These are phyloP conservation scores for Fusarium tuaranense DNA, from an alignment of 2,329 filamentous ascomycete species.

Conservation along the genomic window DNA sequence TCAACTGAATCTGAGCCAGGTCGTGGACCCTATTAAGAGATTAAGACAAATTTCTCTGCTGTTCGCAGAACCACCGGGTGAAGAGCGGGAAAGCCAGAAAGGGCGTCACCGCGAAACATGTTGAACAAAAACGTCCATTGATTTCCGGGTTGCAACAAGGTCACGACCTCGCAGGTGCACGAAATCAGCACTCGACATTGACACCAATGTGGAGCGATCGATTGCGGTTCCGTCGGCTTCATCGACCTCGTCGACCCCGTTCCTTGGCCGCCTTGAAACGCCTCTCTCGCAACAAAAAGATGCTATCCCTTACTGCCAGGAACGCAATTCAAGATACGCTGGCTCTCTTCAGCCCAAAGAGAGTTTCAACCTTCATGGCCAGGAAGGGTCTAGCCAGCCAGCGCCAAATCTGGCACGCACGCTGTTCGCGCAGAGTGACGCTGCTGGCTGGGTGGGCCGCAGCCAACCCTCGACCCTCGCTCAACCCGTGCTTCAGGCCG, in stretches of 20 bases:
- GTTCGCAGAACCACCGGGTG: background rate
- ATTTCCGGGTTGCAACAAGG: constrained; percentile 9
- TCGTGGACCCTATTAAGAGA: background rate
- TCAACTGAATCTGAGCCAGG: constrained; percentile 5
- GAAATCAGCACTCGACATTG: constrained; percentile 22
- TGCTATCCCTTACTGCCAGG: constrained; percentile 24
- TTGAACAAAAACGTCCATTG: constrained; percentile 34
- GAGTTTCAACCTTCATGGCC: constrained; percentile 31
- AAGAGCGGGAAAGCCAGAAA: background rate
- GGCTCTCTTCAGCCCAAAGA: constrained; percentile 24
- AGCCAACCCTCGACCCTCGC: constrained; percentile 39
- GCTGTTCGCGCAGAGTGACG: constrained; percentile 37
- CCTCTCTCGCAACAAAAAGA: background rate
- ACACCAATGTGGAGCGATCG: constrained; percentile 11
- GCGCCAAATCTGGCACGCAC: constrained; percentile 28
- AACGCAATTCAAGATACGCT: constrained; percentile 25
- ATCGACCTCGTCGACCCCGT: background rate
- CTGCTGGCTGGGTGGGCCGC: constrained; percentile 26
- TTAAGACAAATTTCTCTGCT: background rate
- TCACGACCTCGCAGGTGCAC: constrained; percentile 30
- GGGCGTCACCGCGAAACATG: constrained; percentile 5
- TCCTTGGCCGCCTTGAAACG: background rate
- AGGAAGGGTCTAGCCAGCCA: constrained; percentile 23
- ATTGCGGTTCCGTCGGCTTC: constrained; percentile 5
- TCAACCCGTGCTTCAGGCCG: constrained; percentile 36